Base-by-base conservation (phyloP, 2,329 filamentous ascomycete genomes). In the Penicillium sp. region DNA sequence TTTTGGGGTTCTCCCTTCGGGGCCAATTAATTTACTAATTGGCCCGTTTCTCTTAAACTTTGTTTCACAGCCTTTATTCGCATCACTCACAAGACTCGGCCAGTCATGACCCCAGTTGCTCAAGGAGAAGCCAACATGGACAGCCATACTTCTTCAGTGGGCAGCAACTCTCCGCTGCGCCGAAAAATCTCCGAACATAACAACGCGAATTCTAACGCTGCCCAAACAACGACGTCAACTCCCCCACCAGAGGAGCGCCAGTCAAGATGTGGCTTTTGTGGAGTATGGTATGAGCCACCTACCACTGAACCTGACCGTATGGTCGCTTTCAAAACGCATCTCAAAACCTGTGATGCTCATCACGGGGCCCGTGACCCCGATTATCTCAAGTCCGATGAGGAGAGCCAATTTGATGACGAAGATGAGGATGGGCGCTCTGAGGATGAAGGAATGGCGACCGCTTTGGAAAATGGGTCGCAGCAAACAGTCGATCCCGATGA, bases 151-250 rank as follows among this genome's bases (percentile, higher is more conserved):
- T 76, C 76, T 31, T 73, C 75, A 61, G 67, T 75, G 66, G 73
- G 74, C 66, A 76, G 74, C 63, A 74, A 74, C 62, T 78, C 75
- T 52, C 70, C 73, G 17, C 64, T 75, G 58, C 73, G 70, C 67
- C 75, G 76, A 67, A 75, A 76, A 67, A 76, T 76, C 63, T 78
- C 76, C 64, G 76, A 79, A 56, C 75, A 74, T 54, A 66, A 74
- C 53, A 71, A 72, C 51, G 66, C 71, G 45, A 71, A 66, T 19
- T 75, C 74, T 64, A 74, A 69, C 23, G 76, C 76, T 41, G 73
- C 74, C 44, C 71, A 75, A 57, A 70, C 70, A 19, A 75, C 76
- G 15, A 71, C 72, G 17, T 77, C 26, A 26, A 26, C 76, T 5
- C 73, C 74, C 7, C 67, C 74, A 26, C 71, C 70, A n/a, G 56